Base-by-base conservation (phyloP, 2,329 filamentous ascomycete species). In the Fusarium mangiferae region DNA sequence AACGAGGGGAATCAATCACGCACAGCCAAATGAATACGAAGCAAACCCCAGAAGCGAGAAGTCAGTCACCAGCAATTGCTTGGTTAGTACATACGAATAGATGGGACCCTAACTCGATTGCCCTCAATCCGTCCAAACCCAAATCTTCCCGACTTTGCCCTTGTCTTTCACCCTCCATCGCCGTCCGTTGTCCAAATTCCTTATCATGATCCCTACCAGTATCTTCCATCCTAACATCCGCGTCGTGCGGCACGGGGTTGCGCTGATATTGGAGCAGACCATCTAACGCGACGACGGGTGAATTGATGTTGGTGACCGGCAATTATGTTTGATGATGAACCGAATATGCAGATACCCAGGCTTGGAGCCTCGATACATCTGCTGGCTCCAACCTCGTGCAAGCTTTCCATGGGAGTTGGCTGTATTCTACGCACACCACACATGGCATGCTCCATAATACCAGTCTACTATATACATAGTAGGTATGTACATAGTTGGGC, bases 151-250 rank as follows among this genome's bases (percentile, higher is more conserved):
- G 38, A 42, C 58, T 61, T 42, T 67, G 62, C 52, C 62, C 64
- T 56, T 41, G 62, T 46, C 51, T 33, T 24, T 48, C 42, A 24
- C 28, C 35, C n/a, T 61, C 38, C 59, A 72, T 58, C 62, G 63
- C 46, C 39, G 52, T 59, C 60, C 45, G 42, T 54, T 65, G 52
- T 70, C 59, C 59, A 75, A 63, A 61, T 72, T 72, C 72, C 72
- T 61, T 76, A 77, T 75, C 72, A 36, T 54, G 55, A 77, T 74
- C 75, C 71, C 63, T 72, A 77, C 73, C 68, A 64, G 63, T 63
- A 55, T 54, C 58, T 66, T 59, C 68, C 68, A 64, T 73, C 71
- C 66, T 65, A 39, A 42, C 54, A 62, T 59, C 45, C 60, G 30
- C 45, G 58, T 76, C 44, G 56, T 76, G 57, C 71, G 67, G 72